Base-by-base conservation (phyloP, 2,329 filamentous ascomycete species). In the Ophiostoma novo-ulmi region DNA sequence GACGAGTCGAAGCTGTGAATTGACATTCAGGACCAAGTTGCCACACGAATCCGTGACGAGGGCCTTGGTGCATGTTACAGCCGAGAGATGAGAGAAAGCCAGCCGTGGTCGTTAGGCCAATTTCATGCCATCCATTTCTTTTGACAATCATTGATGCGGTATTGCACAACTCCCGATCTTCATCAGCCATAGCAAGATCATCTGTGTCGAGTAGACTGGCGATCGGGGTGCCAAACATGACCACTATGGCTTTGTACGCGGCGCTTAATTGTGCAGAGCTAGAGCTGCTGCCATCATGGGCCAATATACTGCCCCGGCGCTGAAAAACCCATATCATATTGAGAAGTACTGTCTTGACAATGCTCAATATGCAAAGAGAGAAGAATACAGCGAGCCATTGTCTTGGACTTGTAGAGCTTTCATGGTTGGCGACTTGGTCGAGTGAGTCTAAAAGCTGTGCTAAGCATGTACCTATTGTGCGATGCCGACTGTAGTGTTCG, bases 291-390 rank as follows among this genome's bases (percentile, higher is more conserved):
- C 35, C 8, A 2, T 44, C 48, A 20, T 14, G 35, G 38, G 36
- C 36, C 4, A 22, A 8, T 17, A 13, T 11, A 39, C 11, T 36
- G 17, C 63, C 36, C 4, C 36, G 63, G 20, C 20, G 63, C 20
- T 65, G 63, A 20, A 75, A 14, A 74, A 75, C 38, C 36, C 79
- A 78, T 31, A 79, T 78, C 44, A 84, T 78, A 70, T 86, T 84
- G 20, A 83, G 78, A 5, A 87, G 77, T 1, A 88, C 80, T 0
- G 85, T 85, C 67, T 83, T 82, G 26, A 84, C 81, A 38, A 85
- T 79, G 75, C 85, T 87, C 74, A 88, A 87, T n/a, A 88, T 83
- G 76, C 85, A 87, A 22, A 88, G 77, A 14, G 86, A 83, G 68
- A 85, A 79, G 72, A 87, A 86, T 4, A 82, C 76, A 1, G 85